Conservation (phyloP, 192 early-diverging fungal genomes). For the Phlyctochytrium planicorne region DNA sequence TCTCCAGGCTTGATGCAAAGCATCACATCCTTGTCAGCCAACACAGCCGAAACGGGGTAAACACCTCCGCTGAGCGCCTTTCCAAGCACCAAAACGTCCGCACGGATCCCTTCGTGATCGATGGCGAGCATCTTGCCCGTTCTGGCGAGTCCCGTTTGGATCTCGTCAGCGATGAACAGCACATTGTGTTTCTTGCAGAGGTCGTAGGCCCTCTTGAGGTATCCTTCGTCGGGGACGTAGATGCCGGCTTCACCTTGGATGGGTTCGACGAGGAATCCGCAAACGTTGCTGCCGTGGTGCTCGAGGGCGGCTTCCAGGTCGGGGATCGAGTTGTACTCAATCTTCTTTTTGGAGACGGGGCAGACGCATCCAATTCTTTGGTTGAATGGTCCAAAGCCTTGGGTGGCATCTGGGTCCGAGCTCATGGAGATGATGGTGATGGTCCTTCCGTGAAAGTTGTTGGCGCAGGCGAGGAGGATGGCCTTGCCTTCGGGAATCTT, state of each 20-base stretch:
- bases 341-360: conserved; percentile 63
- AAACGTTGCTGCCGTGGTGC: conserved; percentile 77
- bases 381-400: conserved; percentile 92
- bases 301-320: conserved; percentile 87
- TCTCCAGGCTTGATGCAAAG: conserved; percentile 62
- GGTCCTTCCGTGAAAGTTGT: conserved; percentile 98
- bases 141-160: conserved; percentile 94
- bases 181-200: conserved; percentile 98
- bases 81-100: conserved; percentile 92
- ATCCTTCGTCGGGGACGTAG: conserved; percentile 90
- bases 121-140: conserved; percentile 94
- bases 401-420: conserved; percentile 81
- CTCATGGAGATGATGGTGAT: conserved; percentile 92
- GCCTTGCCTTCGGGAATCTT: conserved; percentile 76
- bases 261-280: conserved; percentile 96
- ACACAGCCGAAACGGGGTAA: conserved; percentile 94
- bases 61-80: conserved; percentile 97
- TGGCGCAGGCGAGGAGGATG: conserved; percentile 76
- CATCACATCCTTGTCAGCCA: conserved; percentile 70
- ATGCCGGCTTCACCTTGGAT: conserved; percentile 99
- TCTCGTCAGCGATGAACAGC: conserved; percentile 96
- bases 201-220: conserved; percentile 80
- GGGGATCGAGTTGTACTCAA: conserved; percentile 83
- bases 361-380: conserved; percentile 81
- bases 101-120: conserved; percentile 89